These are phyloP conservation scores for Clonostachys chloroleuca DNA, from an alignment of 2,329 filamentous ascomycete species.

Conservation along the genomic window DNA sequence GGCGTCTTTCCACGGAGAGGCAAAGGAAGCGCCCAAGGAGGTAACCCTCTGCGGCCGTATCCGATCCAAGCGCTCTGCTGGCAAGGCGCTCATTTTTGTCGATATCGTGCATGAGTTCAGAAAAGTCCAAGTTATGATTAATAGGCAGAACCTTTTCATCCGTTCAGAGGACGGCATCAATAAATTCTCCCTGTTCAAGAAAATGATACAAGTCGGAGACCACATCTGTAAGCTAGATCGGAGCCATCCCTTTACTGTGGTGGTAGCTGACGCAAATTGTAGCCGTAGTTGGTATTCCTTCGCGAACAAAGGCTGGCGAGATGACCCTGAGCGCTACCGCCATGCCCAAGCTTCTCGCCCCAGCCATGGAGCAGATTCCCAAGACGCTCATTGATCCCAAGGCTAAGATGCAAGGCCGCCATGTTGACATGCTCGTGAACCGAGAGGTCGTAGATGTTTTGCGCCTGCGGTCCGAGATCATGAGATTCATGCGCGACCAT, in stretches of 20 bases:
- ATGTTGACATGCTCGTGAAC: conserved; percentile 83
- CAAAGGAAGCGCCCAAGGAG: conserved; percentile 14
- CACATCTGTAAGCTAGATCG: conserved; percentile 61
- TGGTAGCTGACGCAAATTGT: conserved; percentile 12
- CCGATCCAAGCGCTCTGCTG: conserved; percentile 62
- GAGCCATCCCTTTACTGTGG: conserved; percentile 7
- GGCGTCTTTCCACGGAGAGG: conserved; percentile 13
- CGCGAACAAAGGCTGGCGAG: conserved; percentile 68
- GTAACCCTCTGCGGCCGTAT: conserved; percentile 58
- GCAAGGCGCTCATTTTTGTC: conserved; percentile 80
- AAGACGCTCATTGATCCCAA: conserved; percentile 65
- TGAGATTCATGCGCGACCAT: conserved; percentile 69
- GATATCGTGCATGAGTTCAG: conserved; percentile 71
- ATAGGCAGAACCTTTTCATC: conserved; percentile 32
- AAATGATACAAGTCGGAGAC: conserved; percentile 74
- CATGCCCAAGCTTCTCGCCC: conserved; percentile 70
- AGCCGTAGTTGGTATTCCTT: conserved; percentile 68
- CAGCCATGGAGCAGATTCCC: conserved; percentile 76
- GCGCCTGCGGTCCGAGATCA: conserved; percentile 68
- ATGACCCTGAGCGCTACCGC: conserved; percentile 66
- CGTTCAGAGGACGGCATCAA: conserved; percentile 5
- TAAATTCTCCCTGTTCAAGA: conserved; percentile 56
- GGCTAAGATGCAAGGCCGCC: conserved; percentile 69
- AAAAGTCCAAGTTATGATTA: conserved; percentile 73
- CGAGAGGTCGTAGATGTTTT: conserved; percentile 63